These are phyloP conservation scores for Teratosphaeriaceae sp. DNA, from an alignment of 2,329 filamentous ascomycete genomes.

Conservation along the genomic window DNA sequence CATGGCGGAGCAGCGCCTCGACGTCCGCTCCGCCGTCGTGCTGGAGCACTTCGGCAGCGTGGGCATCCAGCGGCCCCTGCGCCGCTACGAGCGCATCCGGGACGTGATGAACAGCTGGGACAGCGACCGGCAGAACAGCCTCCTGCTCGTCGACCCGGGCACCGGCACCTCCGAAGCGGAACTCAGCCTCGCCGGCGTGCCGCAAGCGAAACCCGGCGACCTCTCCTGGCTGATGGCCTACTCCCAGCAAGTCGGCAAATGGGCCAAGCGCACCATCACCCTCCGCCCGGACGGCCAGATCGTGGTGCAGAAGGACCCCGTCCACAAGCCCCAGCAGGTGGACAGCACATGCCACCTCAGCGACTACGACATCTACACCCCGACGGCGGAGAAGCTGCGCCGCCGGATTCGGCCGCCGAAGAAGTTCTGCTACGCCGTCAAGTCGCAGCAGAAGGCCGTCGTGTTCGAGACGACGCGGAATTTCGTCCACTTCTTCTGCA, in stretches of 20 bases:
- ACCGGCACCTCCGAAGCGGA: constrained; percentile 48
- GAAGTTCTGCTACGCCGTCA: constrained; percentile 77
- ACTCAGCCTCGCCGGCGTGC: constrained; percentile 60
- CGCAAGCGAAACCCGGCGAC: constrained; percentile 56
- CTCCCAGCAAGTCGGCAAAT: constrained; percentile 74
- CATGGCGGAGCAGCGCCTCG: constrained; percentile 58
- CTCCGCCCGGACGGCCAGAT: constrained; percentile 68
- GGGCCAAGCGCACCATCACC: constrained; percentile 78
- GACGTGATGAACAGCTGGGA: constrained; percentile 95
- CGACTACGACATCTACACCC: constrained; percentile 86
- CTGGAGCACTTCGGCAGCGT: constrained; percentile 69
- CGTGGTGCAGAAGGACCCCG: constrained; percentile 62
- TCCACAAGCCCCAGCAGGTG: constrained; percentile 58
- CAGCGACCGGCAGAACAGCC: constrained; percentile 65
- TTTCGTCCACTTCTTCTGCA: constrained; percentile 88
- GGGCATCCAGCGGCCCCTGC: constrained; percentile 73
- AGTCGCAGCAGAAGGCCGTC: constrained; percentile 81
- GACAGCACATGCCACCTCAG: constrained; percentile 74
- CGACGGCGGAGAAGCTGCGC: constrained; percentile 59
- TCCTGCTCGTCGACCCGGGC: constrained; percentile 58
- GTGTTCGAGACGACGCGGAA: constrained; percentile 78
- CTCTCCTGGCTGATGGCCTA: constrained; percentile 69
- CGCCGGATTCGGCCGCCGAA: constrained; percentile 77
- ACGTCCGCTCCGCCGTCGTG: constrained; percentile 61
- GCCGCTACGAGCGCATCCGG: constrained; percentile 77